phyloP scores from a whole-genome alignment of 2,329 filamentous ascomycete genomes.

The Trichoderma sp. region DNA sequence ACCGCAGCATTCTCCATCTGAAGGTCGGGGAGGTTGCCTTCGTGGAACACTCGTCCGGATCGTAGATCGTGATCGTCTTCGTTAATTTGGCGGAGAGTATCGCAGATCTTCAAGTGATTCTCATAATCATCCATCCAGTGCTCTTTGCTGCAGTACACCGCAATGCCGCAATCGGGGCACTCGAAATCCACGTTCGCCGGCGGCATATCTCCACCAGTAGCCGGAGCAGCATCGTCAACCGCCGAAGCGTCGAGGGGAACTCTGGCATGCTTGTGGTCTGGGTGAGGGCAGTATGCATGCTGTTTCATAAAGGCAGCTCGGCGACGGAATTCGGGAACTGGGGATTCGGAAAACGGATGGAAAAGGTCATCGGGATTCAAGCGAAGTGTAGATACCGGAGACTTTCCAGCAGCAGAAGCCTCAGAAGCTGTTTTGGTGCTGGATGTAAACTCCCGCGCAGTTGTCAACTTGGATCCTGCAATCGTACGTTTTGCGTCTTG shows the following conservation, averaged over 20 bases:
- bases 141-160: conserved; percentile 88
- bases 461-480: conserved; percentile 21
- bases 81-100: conserved; percentile 87
- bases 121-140: conserved; percentile 98
- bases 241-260: conserved; percentile 63
- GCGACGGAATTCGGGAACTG: conserved; percentile 80
- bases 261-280: conserved; percentile 75
- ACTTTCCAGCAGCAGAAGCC: conserved; percentile 28
- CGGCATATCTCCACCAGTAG: conserved; percentile 55
- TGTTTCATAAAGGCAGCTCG: conserved; percentile 89
- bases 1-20: conserved; percentile 91
- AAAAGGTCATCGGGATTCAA: conserved; percentile 81
- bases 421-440: conserved; percentile 28
- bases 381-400: conserved; percentile 28
- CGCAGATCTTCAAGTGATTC: conserved; percentile 85
- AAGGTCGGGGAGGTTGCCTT: conserved; percentile 85
- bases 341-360: conserved; percentile 86
- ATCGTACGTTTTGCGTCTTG: conserved; percentile 23
- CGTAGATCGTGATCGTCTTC: conserved; percentile 95
- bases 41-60: conserved; percentile 86
- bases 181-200: conserved; percentile 88
- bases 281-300: conserved; percentile 91
- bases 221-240: conserved; percentile 56
- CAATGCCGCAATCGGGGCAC: conserved; percentile 92
- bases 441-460: conserved; percentile 33